Conservation (phyloP, 345 rosid species). For the Pugionium cornutum region DNA sequence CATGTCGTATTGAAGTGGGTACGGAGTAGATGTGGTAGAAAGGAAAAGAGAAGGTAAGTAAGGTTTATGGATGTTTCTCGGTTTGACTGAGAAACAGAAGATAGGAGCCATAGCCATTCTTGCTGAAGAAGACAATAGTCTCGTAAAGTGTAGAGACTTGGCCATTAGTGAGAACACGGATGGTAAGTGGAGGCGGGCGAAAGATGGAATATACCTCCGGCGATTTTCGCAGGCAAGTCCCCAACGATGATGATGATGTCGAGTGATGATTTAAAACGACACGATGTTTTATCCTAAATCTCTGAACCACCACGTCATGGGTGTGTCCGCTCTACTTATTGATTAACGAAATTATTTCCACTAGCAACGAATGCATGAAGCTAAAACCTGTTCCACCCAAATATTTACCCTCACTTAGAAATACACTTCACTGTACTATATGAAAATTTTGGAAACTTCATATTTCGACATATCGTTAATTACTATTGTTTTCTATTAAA, state of each 20-base stretch:
- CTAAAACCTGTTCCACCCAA: no score
- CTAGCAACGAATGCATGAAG: no score
- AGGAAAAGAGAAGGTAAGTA: slow-evolving; percentile 37
- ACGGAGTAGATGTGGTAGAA: slow-evolving; percentile 68
- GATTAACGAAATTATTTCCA: no score
- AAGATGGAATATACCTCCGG: slow-evolving; percentile 25
- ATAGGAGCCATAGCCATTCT: slow-evolving; percentile 18
- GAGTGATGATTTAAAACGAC: slow-evolving; percentile 20
- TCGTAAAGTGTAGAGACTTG: slow-evolving; percentile 47
- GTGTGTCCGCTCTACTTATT: neutral
- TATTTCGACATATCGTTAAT: no score
- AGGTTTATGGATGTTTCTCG: slow-evolving; percentile 40
- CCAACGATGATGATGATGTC: slow-evolving; percentile 12
- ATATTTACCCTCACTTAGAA: no score
- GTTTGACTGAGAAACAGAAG: slow-evolving; percentile 35
- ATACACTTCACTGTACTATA: no score
- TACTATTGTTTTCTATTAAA: no score
- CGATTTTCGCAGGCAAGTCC: slow-evolving; percentile 3
- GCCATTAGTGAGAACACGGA: slow-evolving; percentile 34
- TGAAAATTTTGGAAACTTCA: no score
- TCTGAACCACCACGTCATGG: slow-evolving; percentile 9
- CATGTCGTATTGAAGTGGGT: slow-evolving; percentile 88
- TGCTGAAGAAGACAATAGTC: slow-evolving; percentile 40
- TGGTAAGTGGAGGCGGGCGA: slow-evolving; percentile 19
- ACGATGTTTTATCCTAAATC: slow-evolving; percentile 1